phyloP scores from a whole-genome alignment of 164 flowering plant genomes.

The Tetracentron sinense region DNA sequence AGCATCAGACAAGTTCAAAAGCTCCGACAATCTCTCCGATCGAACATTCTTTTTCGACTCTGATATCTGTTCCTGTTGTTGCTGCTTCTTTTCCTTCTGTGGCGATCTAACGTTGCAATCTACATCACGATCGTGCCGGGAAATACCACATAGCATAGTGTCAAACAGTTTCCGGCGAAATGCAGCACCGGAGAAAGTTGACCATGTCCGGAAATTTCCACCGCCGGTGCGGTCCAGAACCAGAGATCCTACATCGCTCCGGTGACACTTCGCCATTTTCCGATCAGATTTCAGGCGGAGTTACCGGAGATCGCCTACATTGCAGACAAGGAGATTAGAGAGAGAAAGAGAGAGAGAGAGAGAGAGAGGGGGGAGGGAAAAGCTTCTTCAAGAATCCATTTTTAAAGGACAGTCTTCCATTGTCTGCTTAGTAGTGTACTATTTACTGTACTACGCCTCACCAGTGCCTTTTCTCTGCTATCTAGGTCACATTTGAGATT shows the following conservation, averaged over 20 bases:
- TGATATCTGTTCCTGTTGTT: neutral
- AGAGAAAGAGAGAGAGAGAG: constrained; percentile 6
- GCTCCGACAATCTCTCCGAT: constrained; percentile 69
- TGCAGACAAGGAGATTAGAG: constrained; percentile 12
- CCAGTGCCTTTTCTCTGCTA: no score
- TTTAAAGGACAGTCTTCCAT: no score
- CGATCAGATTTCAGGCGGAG: neutral
- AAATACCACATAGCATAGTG: constrained; percentile 30
- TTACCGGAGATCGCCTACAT: constrained; percentile 20
- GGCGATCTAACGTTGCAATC: constrained; percentile 9
- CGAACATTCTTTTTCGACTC: constrained; percentile 13
- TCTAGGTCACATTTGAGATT: no score
- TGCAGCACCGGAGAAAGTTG: constrained; percentile 30
- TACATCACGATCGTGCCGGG: constrained; percentile 19
- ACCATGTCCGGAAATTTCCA: constrained; percentile 23
- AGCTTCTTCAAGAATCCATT: constrained; percentile 18
- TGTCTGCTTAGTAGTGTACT: no score
- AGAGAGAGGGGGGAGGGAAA: neutral
- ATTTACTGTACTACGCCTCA: no score
- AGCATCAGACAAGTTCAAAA: constrained; percentile 43
- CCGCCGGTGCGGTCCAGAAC: constrained; percentile 31
- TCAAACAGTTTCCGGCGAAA: constrained; percentile 33
- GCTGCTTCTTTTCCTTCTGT: neutral
- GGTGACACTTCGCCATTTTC: constrained; percentile 44
- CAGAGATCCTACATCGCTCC: constrained; percentile 51